Conservation (phyloP, 345 rosid species). For the Gossypioides kirkii region DNA sequence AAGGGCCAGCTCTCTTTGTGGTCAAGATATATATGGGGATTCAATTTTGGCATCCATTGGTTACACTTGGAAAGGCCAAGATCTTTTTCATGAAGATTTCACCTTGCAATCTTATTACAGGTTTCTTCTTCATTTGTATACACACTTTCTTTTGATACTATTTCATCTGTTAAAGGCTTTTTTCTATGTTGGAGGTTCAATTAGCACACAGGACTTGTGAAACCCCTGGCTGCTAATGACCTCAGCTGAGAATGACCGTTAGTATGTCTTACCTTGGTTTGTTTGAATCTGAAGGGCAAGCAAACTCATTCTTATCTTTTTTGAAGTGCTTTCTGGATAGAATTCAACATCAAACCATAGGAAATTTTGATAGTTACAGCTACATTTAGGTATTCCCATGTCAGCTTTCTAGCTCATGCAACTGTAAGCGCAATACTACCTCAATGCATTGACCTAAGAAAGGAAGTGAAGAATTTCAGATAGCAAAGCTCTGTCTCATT, state of each 20-base stretch:
- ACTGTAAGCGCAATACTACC: background rate
- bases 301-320: background rate
- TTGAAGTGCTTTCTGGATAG: background rate
- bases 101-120: conserved; percentile 69
- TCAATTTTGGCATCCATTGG: conserved; percentile 90
- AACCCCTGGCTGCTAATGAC: background rate
- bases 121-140: conserved; percentile 28
- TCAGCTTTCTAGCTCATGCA: conserved; percentile 3
- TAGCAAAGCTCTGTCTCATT: background rate
- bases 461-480: background rate
- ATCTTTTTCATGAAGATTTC: conserved; percentile 61
- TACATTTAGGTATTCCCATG: background rate
- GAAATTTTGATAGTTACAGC: background rate
- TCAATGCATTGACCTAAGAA: background rate
- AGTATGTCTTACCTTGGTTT: background rate
- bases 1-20: conserved; percentile 71
- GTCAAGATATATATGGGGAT: conserved; percentile 67
- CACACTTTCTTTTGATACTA: background rate
- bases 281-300: background rate
- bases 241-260: background rate
- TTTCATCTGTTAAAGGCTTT: background rate
- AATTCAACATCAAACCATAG: background rate
- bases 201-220: background rate
- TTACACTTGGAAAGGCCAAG: conserved; percentile 64
- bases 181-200: background rate